Evolutionary conservation across 768 basidiomycete species (phyloP), one percentile per base, ranked within the genome.

Genomic region (Lentinus tigrinus): DNA sequence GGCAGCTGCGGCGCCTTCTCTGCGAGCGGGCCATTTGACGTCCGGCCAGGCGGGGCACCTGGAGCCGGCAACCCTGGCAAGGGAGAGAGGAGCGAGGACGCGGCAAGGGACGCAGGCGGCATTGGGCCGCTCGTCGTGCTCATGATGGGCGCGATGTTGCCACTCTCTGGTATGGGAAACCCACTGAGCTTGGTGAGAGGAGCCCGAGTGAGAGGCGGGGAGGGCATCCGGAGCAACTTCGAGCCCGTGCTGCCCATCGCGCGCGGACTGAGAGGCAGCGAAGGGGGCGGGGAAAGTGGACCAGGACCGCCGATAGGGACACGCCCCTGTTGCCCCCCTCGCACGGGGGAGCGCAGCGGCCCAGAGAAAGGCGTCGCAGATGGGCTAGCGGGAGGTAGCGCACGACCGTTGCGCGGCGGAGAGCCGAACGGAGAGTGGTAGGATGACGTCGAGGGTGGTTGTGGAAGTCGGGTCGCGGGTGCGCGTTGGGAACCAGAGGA

Each of bases 231-330:
- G 8, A 58, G 37, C 10, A 47, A 23, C 57, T 63, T 56, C 27
- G 65, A 58, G 28, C 64, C 63, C 1, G 64, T 60, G 47, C 62
- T 65, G 19, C 57, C 54, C 3, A 31, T 39, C 24, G 54, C 37
- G 38, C 44, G 47, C 17, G 62, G 63, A 52, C 58, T 62, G n/a
- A 39, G 43, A 26, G 54, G 19, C 24, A 27, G 57, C 11, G 58
- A 36, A 9, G 59, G 58, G 3, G 59, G 56, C 6, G 66, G 63
- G 4, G 58, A 61, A 24, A 50, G 53, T 27, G 53, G 64, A 38
- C 53, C 60, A 31, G 53, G 64, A 38, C 53, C 60, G 26, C 24
- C 49, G 13, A 47, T 44, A 1, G 52, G 50, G 8, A 34, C 49
- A 4, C 59, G 53, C 1, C 55, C 44, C 9, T 34, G 36, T 16